These are phyloP conservation scores for Hygrocybe punicea DNA, from an alignment of 768 basidiomycete genomes.

Conservation along the genomic window DNA sequence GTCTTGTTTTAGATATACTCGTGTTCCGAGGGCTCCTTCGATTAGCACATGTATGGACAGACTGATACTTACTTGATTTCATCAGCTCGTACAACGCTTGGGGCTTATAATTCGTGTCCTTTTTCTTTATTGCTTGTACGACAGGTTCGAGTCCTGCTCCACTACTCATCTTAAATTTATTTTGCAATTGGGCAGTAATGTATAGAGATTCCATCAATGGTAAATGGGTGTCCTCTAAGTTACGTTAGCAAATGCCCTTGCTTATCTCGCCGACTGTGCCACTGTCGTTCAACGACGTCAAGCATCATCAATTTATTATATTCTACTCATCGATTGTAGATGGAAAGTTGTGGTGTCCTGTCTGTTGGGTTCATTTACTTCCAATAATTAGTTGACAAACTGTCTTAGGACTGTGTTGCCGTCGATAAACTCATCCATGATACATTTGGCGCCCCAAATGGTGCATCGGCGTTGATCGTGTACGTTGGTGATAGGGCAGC, in stretches of 20 bases:
- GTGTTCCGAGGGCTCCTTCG: too few species aligned
- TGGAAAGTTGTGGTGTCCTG: conserved; percentile 69
- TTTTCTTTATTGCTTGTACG: neutral
- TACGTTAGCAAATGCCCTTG: conserved; percentile 21
- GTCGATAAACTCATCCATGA: conserved; percentile 55
- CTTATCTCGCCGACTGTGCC: conserved; percentile 25
- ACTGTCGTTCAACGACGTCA: conserved; percentile 31
- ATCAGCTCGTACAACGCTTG: neutral
- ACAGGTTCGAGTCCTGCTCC: conserved; percentile 14
- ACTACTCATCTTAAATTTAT: neutral
- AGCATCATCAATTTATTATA: conserved; percentile 52
- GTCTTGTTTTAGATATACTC: too few species aligned
- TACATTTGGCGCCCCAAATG: conserved; percentile 43
- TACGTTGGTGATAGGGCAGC: conserved; percentile 64
- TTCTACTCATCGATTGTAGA: conserved; percentile 68
- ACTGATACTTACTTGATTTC: too few species aligned
- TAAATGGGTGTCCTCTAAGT: too few species aligned
- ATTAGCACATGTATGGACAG: too few species aligned
- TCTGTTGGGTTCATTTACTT: conserved; percentile 31
- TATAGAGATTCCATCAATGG: too few species aligned
- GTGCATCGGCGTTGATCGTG: conserved; percentile 57
- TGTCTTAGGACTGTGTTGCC: conserved; percentile 58
- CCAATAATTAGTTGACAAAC: neutral
- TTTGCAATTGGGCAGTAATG: too few species aligned
- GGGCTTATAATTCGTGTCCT: neutral